Evolutionary conservation across 805 yeast genomes (phyloP).

Genomic region (Candida sonorensis): DNA sequence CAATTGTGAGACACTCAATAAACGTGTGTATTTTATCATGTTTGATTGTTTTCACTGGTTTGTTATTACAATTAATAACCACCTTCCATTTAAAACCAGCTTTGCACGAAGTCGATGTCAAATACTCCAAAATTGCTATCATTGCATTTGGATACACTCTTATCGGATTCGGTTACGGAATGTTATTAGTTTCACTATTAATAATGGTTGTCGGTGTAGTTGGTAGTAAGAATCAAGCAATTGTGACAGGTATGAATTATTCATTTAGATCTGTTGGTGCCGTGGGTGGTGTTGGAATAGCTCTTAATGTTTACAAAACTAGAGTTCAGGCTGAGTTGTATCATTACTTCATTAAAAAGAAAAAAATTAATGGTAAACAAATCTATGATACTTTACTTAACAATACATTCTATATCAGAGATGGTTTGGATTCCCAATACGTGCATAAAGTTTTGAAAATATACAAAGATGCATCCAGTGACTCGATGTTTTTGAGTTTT

Average conservation of each 20-base stretch:
- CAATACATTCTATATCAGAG: conserved; percentile 22
- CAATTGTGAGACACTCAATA: conserved; percentile 16
- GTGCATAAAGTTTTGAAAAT: conserved; percentile 23
- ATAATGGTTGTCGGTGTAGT: conserved; percentile 38
- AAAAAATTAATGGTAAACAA: conserved; percentile 18
- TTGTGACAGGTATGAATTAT: conserved; percentile 43
- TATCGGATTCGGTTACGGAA: conserved; percentile 35
- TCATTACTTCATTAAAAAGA: conserved; percentile 22
- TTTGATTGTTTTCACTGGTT: conserved; percentile 16
- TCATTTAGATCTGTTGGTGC: conserved; percentile 44
- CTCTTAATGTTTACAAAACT: conserved; percentile 31
- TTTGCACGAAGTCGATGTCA: conserved; percentile 9
- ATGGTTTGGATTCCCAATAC: conserved; percentile 23
- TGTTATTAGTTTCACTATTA: conserved; percentile 32
- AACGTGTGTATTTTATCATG: conserved; percentile 19
- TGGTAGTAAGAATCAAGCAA: conserved; percentile 39
- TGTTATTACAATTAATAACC: conserved; percentile 12
- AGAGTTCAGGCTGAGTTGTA: conserved; percentile 25
- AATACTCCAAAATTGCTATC: conserved; percentile 13
- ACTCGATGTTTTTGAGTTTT: conserved; percentile 18
- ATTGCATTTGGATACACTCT: conserved; percentile 23
- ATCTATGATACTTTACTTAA: conserved; percentile 17
- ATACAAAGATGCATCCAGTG: conserved; percentile 22
- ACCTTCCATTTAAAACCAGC: conserved; percentile 19
- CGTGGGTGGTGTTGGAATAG: conserved; percentile 38